Conservation (phyloP, 2,329 filamentous ascomycete species). For the Lasiodiplodia sp. region DNA sequence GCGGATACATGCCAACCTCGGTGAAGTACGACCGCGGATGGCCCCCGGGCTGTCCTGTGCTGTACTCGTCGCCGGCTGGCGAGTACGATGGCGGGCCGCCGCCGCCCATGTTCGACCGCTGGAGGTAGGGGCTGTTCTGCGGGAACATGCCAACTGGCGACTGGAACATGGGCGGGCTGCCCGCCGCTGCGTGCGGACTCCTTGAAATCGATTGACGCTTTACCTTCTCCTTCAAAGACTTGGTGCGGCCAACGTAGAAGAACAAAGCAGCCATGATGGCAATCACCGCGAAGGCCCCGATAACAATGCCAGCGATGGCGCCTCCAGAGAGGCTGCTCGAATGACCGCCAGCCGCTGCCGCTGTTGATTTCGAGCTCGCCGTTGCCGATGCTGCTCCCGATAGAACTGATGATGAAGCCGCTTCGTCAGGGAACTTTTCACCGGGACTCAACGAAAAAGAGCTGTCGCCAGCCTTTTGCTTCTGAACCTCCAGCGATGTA, state of each 20-base stretch:
- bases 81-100: conserved; percentile 21
- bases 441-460: conserved; percentile 45
- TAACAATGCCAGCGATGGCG: conserved; percentile 62
- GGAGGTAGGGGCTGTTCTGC: neutral
- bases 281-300: conserved; percentile 69
- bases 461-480: conserved; percentile 36
- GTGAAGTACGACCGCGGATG: conserved; percentile 22
- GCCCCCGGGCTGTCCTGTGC: neutral
- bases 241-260: conserved; percentile 66
- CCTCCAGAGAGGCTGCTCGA: conserved; percentile 44
- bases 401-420: conserved; percentile 20
- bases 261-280: conserved; percentile 66
- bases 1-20: conserved; percentile 28
- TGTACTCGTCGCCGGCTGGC: conserved; percentile 16
- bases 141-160: conserved; percentile 22
- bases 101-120: conserved; percentile 12
- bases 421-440: conserved; percentile 49
- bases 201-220: neutral
- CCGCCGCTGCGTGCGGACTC: conserved; percentile 14
- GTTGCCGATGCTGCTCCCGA: conserved; percentile 3
- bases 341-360: conserved; percentile 5
- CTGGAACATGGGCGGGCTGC: conserved; percentile 25
- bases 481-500: conserved; percentile 17
- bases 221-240: conserved; percentile 22
- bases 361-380: neutral